A percentile compares a stretch with the other conserved stretches of the same genome.
phyloP scores from a whole-genome alignment of 345 rosid species.

The Cardiospermum halicacabum region DNA sequence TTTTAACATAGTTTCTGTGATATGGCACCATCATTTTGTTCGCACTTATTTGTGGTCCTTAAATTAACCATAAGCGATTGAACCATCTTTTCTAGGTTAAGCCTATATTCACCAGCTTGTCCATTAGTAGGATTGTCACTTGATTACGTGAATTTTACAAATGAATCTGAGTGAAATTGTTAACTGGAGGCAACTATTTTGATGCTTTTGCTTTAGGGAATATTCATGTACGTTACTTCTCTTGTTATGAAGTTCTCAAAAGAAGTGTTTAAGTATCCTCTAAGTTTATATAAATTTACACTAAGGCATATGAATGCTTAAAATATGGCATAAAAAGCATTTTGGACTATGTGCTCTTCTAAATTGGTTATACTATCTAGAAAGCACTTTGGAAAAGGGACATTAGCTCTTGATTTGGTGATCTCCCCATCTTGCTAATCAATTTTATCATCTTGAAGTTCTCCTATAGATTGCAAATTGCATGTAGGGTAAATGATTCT shows the following conservation, averaged over 20 bases:
- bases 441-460: background rate
- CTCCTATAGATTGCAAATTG: background rate
- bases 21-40: no score
- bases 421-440: background rate
- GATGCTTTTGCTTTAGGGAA: background rate
- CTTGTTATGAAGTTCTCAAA: background rate
- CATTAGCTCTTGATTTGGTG: background rate
- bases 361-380: background rate
- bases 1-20: no score
- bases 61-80: background rate
- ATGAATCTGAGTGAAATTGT: background rate
- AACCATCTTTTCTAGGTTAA: background rate
- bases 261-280: background rate
- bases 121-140: background rate
- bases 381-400: background rate
- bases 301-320: background rate
- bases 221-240: background rate
- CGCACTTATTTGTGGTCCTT: background rate
- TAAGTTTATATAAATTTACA: background rate
- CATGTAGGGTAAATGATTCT: background rate
- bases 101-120: background rate
- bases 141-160: background rate
- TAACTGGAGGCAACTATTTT: background rate
- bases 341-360: background rate
- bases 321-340: background rate